phyloP scores from a whole-genome alignment of 2,329 filamentous ascomycete genomes.

The Domatiomyces catenatus region DNA sequence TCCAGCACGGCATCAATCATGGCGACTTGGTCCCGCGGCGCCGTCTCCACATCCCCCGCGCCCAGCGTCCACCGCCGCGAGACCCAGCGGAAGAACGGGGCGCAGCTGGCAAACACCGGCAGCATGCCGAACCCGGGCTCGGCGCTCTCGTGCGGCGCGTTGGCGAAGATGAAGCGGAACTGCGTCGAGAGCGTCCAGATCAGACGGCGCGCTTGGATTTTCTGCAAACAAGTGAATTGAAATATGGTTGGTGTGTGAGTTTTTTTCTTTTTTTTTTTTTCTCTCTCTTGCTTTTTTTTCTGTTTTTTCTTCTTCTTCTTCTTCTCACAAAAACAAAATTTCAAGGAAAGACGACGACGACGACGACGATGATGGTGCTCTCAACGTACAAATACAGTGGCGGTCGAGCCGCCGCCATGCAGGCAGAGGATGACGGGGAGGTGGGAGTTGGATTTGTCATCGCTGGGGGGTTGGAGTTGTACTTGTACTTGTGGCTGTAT shows the following conservation, averaged over 20 bases:
- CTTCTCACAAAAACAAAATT: too few species aligned
- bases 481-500: not conserved
- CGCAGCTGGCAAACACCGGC: constrained; percentile 23
- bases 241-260: too few species aligned
- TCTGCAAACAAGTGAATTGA: constrained; percentile 16
- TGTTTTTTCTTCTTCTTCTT: too few species aligned
- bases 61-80: constrained; percentile 10
- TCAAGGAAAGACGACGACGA: too few species aligned
- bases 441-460: constrained; percentile 6
- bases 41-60: constrained; percentile 9
- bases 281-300: too few species aligned
- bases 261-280: too few species aligned
- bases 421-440: constrained; percentile 25
- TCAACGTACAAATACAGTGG: constrained; percentile 20
- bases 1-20: constrained; percentile 9
- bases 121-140: constrained; percentile 25
- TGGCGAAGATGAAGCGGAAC: constrained; percentile 25
- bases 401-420: constrained; percentile 28
- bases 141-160: constrained; percentile 20
- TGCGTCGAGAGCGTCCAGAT: constrained; percentile 19
- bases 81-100: constrained; percentile 25
- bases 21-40: constrained; percentile 12
- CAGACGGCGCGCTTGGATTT: constrained; percentile 24
- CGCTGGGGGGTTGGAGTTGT: constrained; percentile 2
- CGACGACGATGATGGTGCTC: too few species aligned